Evolutionary conservation across 1,284 basidiomycete genomes (phyloP).

Genomic region (Cystobasidiaceae sp.): DNA sequence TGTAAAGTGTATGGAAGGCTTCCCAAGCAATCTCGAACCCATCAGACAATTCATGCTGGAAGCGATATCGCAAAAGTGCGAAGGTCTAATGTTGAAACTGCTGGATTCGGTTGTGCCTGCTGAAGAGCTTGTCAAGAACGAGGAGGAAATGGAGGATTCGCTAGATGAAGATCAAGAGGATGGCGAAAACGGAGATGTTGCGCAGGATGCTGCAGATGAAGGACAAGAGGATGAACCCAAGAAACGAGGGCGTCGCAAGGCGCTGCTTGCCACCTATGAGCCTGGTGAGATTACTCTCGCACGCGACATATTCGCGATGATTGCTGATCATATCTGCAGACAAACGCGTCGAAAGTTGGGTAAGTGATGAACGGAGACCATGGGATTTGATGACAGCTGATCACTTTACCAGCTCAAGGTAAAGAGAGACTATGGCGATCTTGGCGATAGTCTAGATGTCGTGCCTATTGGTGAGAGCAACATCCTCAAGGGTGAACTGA

Average conservation of each 20-base stretch:
- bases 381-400: background rate
- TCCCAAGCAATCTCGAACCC: constrained; percentile 50
- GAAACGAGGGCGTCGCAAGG: constrained; percentile 55
- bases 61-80: constrained; percentile 74
- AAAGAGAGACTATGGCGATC: constrained; percentile 69
- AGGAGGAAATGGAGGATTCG: constrained; percentile 35
- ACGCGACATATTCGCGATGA: too few relatives aligned
- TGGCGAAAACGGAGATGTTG: constrained; percentile 39
- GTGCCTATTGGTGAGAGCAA: constrained; percentile 52
- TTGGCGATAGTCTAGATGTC: constrained; percentile 54
- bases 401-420: constrained; percentile 61
- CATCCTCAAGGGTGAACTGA: background rate
- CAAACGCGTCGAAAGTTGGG: constrained; percentile 49
- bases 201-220: too few relatives aligned
- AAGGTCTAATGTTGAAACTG: constrained; percentile 92
- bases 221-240: constrained; percentile 28
- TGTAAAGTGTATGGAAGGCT: constrained; percentile 65
- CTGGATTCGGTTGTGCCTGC: constrained; percentile 43
- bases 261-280: constrained; percentile 81
- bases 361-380: constrained; percentile 36
- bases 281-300: too few relatives aligned
- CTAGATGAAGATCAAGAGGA: constrained; percentile 39
- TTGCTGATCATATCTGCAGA: too few relatives aligned
- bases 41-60: constrained; percentile 73
- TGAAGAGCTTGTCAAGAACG: constrained; percentile 42